These are phyloP conservation scores for Lipomyces starkeyi DNA, from an alignment of 805 yeast genomes.

Conservation along the genomic window DNA sequence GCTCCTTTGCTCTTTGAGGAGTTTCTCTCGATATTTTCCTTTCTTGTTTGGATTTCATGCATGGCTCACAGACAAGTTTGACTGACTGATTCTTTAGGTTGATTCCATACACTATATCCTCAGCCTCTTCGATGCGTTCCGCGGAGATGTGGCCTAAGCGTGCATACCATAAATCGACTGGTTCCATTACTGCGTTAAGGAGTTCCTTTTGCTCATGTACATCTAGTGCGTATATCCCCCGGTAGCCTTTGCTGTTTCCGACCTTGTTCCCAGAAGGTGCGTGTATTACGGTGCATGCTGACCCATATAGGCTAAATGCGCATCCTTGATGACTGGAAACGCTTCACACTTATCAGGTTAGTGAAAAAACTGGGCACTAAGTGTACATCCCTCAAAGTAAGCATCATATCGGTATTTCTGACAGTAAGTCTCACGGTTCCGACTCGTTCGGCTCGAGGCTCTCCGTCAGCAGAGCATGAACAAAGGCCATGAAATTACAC, in stretches of 20 bases:
- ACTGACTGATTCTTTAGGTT: neutral
- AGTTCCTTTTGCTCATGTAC: neutral
- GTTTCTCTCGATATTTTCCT: neutral
- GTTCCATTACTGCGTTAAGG: neutral
- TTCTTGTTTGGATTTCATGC: neutral
- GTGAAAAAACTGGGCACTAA: neutral
- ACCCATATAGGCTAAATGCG: conserved; percentile 1
- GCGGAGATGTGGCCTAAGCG: neutral
- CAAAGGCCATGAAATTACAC: too few relatives aligned
- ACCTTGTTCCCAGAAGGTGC: neutral
- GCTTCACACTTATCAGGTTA: neutral
- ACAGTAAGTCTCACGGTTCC: too few relatives aligned
- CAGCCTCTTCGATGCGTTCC: neutral
- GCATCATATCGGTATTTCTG: neutral
- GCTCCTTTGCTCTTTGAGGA: neutral
- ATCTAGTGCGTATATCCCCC: neutral
- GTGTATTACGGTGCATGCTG: neutral
- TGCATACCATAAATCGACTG: neutral
- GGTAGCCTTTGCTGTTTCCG: neutral
- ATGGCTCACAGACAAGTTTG: conserved; percentile 1
- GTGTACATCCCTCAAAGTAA: conserved; percentile 3
- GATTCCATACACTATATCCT: neutral
- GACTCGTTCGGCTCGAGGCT: neutral
- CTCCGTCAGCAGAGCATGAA: too few relatives aligned
- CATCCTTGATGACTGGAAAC: conserved; percentile 2